Conservation (phyloP, 129 eudicot genomes). For the Scalesia atractyloides region DNA sequence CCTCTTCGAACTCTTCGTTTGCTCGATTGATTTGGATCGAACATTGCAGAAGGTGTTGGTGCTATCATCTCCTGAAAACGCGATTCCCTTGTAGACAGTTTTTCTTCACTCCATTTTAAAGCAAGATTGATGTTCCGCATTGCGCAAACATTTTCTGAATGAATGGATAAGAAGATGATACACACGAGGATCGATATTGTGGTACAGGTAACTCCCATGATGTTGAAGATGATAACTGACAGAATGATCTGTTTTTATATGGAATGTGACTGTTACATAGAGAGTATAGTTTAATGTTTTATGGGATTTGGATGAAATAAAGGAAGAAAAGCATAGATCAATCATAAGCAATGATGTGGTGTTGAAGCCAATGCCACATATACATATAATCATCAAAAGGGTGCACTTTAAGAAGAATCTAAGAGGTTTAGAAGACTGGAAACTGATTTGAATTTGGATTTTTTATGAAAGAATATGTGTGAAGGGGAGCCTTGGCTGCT, state of each 20-base stretch:
- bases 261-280: slow-evolving; percentile 24
- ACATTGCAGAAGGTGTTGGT: slow-evolving; percentile 60
- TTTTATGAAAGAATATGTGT: slow-evolving; percentile 31
- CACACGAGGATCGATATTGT: slow-evolving; percentile 42
- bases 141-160: slow-evolving; percentile 44
- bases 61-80: slow-evolving; percentile 45
- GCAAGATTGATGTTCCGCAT: slow-evolving; percentile 50
- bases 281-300: slow-evolving; percentile 32
- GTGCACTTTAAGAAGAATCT: slow-evolving; percentile 47
- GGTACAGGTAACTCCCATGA: slow-evolving; percentile 38
- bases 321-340: slow-evolving; percentile 48
- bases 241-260: slow-evolving; percentile 12
- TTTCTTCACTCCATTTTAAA: slow-evolving; percentile 38
- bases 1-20: slow-evolving; percentile 71
- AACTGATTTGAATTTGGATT: slow-evolving; percentile 20
- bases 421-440: slow-evolving; percentile 58
- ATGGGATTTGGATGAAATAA: slow-evolving; percentile 53
- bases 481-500: slow-evolving; percentile 28
- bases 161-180: slow-evolving; percentile 44
- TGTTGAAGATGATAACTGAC: slow-evolving; percentile 11
- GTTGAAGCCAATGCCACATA: slow-evolving; percentile 19
- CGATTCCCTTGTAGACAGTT: slow-evolving; percentile 28
- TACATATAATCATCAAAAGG: slow-evolving; percentile 2
- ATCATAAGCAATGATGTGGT: slow-evolving; percentile 48
- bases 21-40: slow-evolving; percentile 60